Evolutionary conservation across 805 yeast species (phyloP), one percentile per base, ranked within the genome.

Genomic region (Wickerhamiella cacticola): DNA sequence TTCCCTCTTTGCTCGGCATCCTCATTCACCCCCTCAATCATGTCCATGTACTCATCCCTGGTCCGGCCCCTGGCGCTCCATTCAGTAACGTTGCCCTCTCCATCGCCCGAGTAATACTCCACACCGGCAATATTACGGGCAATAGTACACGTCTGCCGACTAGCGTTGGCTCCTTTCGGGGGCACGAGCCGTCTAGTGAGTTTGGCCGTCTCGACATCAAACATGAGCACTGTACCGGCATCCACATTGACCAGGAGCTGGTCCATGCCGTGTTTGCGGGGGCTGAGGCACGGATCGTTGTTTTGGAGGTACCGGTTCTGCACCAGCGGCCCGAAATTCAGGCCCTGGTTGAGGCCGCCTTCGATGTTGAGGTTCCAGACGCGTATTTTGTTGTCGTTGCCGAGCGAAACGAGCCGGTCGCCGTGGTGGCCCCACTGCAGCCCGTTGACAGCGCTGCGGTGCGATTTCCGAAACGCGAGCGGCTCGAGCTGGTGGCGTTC

Each of bases 381-480:
- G 16, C 86, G 66, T 8, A 85, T 71, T 55, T 77, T 81, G 46
- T 87, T 95, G 61, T 88, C 96, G 45, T 76, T 73, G 0, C 94
- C 96, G 0, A 81, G 68, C 1, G 86, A 75, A 16, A 79, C 65
- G 28, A 89, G 58, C 36, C 72, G 68, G 31, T 70, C 68, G 0
- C 96, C 96, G 15, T 63, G 56, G 8, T 75, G 79, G 50, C 75
- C 74, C 92, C 95, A 88, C 13, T 71, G 64, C 3, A 88, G 57
- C 0, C 94, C 94, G 61, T 87, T 87, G 26, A 86, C 85, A 0
- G 80, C 76, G 2, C 79, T 82, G 58, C 77, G 70, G 56, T 88
- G 96, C 0, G 95, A 89, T 55, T 75, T 76, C 48, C 64, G 54
- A 41, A 48, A 60, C 29, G 54, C 53, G 40, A 59, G 50, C 19